A percentile compares a stretch with the other conserved stretches of the same genome.
Conservation (phyloP, 1,284 basidiomycete genomes). For the Vanrija pseudolonga region DNA sequence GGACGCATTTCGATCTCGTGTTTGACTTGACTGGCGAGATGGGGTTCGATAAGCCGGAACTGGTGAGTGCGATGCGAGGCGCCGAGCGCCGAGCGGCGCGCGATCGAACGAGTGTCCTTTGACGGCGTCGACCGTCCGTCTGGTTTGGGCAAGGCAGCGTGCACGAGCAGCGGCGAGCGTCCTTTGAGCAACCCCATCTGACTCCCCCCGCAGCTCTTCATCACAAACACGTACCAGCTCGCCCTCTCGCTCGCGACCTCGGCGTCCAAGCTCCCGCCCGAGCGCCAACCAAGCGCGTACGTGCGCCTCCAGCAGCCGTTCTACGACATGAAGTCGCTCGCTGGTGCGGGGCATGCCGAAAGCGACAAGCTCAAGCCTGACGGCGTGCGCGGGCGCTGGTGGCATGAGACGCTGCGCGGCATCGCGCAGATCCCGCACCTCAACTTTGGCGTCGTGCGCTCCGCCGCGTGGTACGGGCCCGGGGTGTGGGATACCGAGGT, state of each 20-base stretch:
- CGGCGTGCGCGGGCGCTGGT: conserved; percentile 74
- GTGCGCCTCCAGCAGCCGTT: conserved; percentile 75
- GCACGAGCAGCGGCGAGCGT: not conserved
- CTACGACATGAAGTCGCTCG: conserved; percentile 61
- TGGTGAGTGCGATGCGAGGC: conserved; percentile 51
- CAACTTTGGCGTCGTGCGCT: conserved; percentile 67
- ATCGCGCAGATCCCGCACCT: conserved; percentile 69
- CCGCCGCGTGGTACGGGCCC: conserved; percentile 40
- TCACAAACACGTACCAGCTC: conserved; percentile 70
- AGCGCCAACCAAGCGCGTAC: conserved; percentile 65
- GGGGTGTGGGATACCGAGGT: conserved; percentile 51
- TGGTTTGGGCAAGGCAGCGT: not conserved
- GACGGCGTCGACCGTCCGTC: too few relatives aligned
- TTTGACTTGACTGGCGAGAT: conserved; percentile 62
- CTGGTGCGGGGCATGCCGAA: conserved; percentile 57
- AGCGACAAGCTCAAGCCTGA: conserved; percentile 66
- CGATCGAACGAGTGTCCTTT: not conserved
- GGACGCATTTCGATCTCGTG: conserved; percentile 37
- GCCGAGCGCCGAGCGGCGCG: not conserved
- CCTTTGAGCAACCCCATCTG: not conserved
- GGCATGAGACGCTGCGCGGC: conserved; percentile 78
- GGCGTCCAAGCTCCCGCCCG: conserved; percentile 58
- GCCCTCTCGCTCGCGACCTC: conserved; percentile 61
- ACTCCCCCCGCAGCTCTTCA: conserved; percentile 55
- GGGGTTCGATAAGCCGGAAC: conserved; percentile 69